Conservation (phyloP, 371 early-diverging fungal genomes). For the Capillidium heterosporum region DNA sequence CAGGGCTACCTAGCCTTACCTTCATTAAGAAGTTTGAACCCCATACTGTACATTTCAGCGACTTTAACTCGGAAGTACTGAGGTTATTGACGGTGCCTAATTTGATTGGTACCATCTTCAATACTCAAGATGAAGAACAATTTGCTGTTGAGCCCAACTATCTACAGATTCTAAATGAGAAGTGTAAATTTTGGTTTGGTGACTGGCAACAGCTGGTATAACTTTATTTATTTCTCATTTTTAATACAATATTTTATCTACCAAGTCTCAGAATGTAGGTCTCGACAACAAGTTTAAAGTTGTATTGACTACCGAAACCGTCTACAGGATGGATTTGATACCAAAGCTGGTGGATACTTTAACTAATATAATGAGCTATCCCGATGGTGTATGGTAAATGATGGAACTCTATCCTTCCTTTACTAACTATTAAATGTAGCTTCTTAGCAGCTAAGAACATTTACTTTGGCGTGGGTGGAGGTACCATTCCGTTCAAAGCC, state of each 20-base stretch:
- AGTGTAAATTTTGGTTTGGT: conserved; percentile 41
- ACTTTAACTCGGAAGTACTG: conserved; percentile 81
- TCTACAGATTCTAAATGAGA: conserved; percentile 14
- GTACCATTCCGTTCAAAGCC: conserved; percentile 45
- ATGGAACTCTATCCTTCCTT: not conserved
- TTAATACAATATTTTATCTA: not conserved
- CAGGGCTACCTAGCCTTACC: conserved; percentile 66
- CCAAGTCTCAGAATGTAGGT: not conserved
- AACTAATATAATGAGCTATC: conserved; percentile 34
- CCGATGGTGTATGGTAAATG: conserved; percentile 20
- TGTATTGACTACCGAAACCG: conserved; percentile 84
- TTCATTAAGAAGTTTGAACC: conserved; percentile 26
- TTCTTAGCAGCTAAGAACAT: conserved; percentile 81
- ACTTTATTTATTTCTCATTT: not conserved
- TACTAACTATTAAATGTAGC: conserved; percentile 17
- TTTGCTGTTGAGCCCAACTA: conserved; percentile 12
- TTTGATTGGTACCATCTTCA: conserved; percentile 52
- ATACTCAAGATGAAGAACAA: conserved; percentile 17
- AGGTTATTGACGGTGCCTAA: conserved; percentile 78
- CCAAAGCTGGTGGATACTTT: conserved; percentile 38
- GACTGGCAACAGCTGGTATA: conserved; percentile 40
- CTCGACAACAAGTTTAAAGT: conserved; percentile 23
- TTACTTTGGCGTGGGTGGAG: conserved; percentile 82
- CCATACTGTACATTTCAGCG: conserved; percentile 65
- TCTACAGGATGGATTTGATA: conserved; percentile 55